These are phyloP conservation scores for Gossypium anomalum DNA, from an alignment of 345 rosid species.

Conservation along the genomic window DNA sequence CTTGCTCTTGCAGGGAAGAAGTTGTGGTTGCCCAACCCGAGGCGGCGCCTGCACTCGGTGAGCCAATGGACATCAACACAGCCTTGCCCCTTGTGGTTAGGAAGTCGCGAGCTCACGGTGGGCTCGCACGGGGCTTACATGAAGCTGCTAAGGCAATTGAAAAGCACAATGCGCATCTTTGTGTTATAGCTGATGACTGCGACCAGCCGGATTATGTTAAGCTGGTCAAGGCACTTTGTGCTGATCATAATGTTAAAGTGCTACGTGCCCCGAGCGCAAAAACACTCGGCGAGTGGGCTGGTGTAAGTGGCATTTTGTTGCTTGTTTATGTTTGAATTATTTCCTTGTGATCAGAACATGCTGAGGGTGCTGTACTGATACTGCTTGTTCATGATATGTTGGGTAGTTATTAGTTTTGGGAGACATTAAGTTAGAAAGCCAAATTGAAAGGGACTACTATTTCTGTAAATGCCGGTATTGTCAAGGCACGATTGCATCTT, in stretches of 20 bases:
- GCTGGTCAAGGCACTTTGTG: slow-evolving; percentile 54
- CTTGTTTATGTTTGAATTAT: neutral
- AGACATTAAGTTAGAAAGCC: neutral
- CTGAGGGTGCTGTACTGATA: neutral
- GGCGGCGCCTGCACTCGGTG: slow-evolving; percentile 24
- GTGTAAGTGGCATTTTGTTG: slow-evolving; percentile 41
- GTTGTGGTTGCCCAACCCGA: slow-evolving; percentile 40
- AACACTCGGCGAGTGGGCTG: slow-evolving; percentile 87
- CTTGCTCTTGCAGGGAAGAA: slow-evolving; percentile 50
- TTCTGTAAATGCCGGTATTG: neutral
- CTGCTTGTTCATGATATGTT: neutral
- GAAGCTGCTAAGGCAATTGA: slow-evolving; percentile 74
- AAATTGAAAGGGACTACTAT: neutral
- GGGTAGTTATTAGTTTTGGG: no score
- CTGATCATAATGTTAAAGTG: slow-evolving; percentile 30
- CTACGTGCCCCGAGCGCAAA: slow-evolving; percentile 62
- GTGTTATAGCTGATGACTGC: slow-evolving; percentile 64
- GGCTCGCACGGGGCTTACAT: slow-evolving; percentile 62
- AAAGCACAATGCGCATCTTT: slow-evolving; percentile 52
- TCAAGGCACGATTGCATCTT: no score
- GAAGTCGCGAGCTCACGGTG: slow-evolving; percentile 65
- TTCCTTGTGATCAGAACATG: neutral
- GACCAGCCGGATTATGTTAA: slow-evolving; percentile 70
- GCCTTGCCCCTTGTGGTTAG: slow-evolving; percentile 63
- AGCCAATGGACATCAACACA: slow-evolving; percentile 72